Evolutionary conservation across 164 flowering plant genomes (phyloP).

Genomic region (Stephania cephalantha): DNA sequence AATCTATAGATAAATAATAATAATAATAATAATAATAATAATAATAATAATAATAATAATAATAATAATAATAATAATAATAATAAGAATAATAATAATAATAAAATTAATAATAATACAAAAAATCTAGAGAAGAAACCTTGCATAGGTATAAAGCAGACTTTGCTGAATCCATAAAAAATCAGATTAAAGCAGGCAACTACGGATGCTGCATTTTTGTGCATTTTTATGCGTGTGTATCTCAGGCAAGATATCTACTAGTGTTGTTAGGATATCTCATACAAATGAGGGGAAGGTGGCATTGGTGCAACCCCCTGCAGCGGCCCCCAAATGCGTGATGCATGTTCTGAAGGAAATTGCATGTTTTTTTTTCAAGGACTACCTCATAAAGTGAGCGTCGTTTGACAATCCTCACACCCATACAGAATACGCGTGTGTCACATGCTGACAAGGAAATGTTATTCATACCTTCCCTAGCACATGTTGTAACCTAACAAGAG

Average conservation of each 20-base stretch:
- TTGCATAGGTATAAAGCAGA: background rate
- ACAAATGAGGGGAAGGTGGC: too few species aligned
- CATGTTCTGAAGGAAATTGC: background rate
- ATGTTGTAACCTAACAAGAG: conserved; percentile 62
- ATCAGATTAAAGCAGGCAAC: background rate
- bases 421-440: conserved; percentile 78
- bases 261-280: too few species aligned
- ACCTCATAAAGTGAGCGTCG: conserved; percentile 72
- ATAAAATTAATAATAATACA: too few species aligned
- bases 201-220: background rate
- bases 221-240: too few species aligned
- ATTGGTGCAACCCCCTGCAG: too few species aligned
- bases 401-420: conserved; percentile 79
- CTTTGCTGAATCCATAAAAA: background rate
- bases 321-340: too few species aligned
- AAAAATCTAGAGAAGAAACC: background rate
- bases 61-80: too few species aligned
- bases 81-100: too few species aligned
- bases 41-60: too few species aligned
- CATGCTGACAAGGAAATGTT: conserved; percentile 62
- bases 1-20: background rate
- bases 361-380: background rate
- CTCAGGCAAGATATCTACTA: too few species aligned
- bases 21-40: too few species aligned
- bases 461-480: conserved; percentile 64